Base-by-base conservation (phyloP, 2,329 filamentous ascomycete genomes). In the Xylaria sp. region DNA sequence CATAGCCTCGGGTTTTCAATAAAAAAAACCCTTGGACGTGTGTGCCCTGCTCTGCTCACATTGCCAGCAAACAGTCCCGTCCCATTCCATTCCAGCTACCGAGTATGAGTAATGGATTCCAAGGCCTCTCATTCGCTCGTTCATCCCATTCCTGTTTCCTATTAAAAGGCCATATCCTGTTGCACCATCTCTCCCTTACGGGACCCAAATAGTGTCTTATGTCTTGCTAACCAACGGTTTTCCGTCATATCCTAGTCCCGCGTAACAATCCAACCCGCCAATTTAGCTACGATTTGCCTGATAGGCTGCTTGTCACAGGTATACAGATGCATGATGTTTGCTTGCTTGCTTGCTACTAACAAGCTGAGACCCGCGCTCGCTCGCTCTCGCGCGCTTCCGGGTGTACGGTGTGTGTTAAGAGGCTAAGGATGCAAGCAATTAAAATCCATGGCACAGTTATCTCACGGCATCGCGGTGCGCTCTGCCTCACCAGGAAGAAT, bases 1-100 rank as follows among this genome's bases (percentile, higher is more conserved):
- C n/a, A n/a, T n/a, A 57, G 28, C 62, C 55, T 60, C 54, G 12
- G 28, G 7, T 45, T 60, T 60, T 49, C 23, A 50, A 31, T 23
- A 11, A 60, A 25, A 57, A n/a, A n/a, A n/a, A n/a, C n/a, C n/a
- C n/a, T n/a, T n/a, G n/a, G n/a, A n/a, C n/a, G n/a, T n/a, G n/a
- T n/a, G 43, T 52, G 40, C 42, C 11, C 46, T 42, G 23, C 7
- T 31, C 31, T 28, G 25, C 46, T 61, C 3, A 14, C 4, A n/a
- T n/a, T n/a, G n/a, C 7, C 33, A 66, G 62, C 49, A 50, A 50
- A 50, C 17, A 35, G 4, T 23, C 17, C 17, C 12, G 2, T 42
- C n/a, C n/a, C 2, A 3, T 19, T 19, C 9, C n/a, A 9, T 42
- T 19, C 17, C 21, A 6, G 8, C 3, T 25, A 11, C 4, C 4